Conservation (phyloP, 495 filamentous ascomycete species). For the Podospora australis region DNA sequence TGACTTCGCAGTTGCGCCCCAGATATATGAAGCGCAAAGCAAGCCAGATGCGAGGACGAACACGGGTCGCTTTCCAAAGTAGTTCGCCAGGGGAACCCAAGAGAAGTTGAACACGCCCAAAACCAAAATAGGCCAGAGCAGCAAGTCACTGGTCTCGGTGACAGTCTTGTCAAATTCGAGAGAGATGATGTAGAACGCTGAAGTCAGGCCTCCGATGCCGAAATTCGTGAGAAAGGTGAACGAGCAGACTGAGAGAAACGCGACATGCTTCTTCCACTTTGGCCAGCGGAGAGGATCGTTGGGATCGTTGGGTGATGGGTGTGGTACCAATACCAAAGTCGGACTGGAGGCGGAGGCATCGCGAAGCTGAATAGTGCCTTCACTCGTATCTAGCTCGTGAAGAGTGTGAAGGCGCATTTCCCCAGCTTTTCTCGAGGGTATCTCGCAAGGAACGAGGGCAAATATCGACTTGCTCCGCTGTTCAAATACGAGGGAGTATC, state of each 20-base stretch:
- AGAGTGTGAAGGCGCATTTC: conserved; percentile 28
- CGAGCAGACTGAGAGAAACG: conserved; percentile 26
- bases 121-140: conserved; percentile 30
- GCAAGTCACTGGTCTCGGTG: conserved; percentile 20
- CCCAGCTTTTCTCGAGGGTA: no score
- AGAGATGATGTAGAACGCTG: conserved; percentile 26
- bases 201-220: conserved; percentile 26
- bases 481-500: no score
- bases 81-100: conserved; percentile 51
- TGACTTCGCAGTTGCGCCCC: conserved; percentile 23
- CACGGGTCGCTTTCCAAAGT: conserved; percentile 49
- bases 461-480: no score
- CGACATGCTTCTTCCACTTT: conserved; percentile 25
- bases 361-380: conserved; percentile 27
- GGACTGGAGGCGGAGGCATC: conserved; percentile 7
- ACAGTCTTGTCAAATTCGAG: conserved; percentile 24
- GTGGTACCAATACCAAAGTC: conserved; percentile 27
- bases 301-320: conserved; percentile 26
- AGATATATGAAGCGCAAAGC: conserved; percentile 27
- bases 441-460: no score
- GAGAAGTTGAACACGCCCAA: conserved; percentile 43
- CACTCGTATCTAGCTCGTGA: conserved; percentile 26
- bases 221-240: conserved; percentile 40
- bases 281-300: conserved; percentile 35
- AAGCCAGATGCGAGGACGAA: conserved; percentile 38